Base-by-base conservation (phyloP, 2,329 filamentous ascomycete species). In the Colletotrichum truncatum region DNA sequence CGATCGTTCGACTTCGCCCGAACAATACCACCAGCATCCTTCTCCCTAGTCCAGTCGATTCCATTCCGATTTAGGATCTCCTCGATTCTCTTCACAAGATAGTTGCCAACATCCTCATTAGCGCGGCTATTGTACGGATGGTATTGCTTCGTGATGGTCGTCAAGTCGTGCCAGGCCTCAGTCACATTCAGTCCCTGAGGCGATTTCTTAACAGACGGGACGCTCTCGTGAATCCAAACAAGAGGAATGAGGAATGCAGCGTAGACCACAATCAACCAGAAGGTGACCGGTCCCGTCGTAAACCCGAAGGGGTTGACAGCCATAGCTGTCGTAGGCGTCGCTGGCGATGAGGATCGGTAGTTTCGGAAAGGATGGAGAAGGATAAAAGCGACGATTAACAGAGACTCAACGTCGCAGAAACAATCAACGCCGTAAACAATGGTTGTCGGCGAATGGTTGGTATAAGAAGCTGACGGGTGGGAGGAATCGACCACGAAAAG, bases 51-150 rank as follows among this genome's bases (percentile, higher is more conserved):
- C 74, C 82, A 88, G 0, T 78, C 70, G 10, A 85, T 83, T 2
- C 79, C 79, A 74, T 92, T 93, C 21, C 82, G 80, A 30, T 86
- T 80, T 68, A 95, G 77, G 65, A 97, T 96, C 36, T 85, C 81
- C 67, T 89, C 81, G 64, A 97, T 87, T 64, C 94, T 88, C 16
- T 81, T 72, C 66, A 98, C 81, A 32, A 98, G 81, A 84, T 91
- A 98, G 32, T 87, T 81, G 67, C 93, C 89, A 32, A 98, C 89
- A 23, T 88, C 82, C 71, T 97, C 94, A 75, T 98, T 98, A 66
- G 87, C 84, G 64, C 85, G 90, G 70, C 91, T 94, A 79, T 97
- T 98, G 81, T 93, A 97, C 0, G 96, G 95, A 75, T 97, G 96
- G 74, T 92, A 96, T 1, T 85, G 84, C 68, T 84, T 84, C 32